Evolutionary conservation across 495 filamentous ascomycete genomes (phyloP).

Genomic region (Daldinia loculata): DNA sequence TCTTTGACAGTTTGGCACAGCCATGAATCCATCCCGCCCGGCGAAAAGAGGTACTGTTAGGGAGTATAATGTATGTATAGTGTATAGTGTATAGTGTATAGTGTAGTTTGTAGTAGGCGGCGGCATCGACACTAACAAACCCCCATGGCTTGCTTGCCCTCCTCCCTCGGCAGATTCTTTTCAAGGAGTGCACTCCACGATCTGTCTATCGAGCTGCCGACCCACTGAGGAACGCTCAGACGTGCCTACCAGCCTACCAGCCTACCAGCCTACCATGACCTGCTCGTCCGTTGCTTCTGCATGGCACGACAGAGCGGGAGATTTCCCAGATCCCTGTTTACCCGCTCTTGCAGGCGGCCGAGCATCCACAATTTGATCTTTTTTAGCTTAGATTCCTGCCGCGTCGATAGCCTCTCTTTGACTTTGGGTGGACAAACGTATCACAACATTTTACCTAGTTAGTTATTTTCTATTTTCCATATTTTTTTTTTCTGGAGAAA

Average conservation of each 20-base stretch:
- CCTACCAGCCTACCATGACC: conserved; percentile 21
- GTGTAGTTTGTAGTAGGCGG: too few species aligned
- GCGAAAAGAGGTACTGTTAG: not conserved
- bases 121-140: conserved; percentile 34
- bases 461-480: conserved; percentile 1
- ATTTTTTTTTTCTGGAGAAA: conserved; percentile 4
- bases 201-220: conserved; percentile 40
- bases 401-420: conserved; percentile 10
- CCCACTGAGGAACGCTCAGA: conserved; percentile 35
- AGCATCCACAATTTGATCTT: conserved; percentile 34
- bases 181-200: conserved; percentile 50
- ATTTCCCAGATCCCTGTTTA: conserved; percentile 49
- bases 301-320: conserved; percentile 48
- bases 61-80: not conserved
- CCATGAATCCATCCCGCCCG: conserved; percentile 28
- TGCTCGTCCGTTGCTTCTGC: conserved; percentile 47
- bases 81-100: too few species aligned
- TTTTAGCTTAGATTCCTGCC: conserved; percentile 14
- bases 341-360: conserved; percentile 46
- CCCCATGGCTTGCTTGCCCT: conserved; percentile 34
- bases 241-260: conserved; percentile 3
- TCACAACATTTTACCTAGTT: conserved; percentile 9
- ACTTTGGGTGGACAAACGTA: not conserved
- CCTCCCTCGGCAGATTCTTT: conserved; percentile 44
- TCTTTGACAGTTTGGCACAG: conserved; percentile 28